phyloP scores from a whole-genome alignment of 1,284 basidiomycete species.

The Naganishia liquefaciens region DNA sequence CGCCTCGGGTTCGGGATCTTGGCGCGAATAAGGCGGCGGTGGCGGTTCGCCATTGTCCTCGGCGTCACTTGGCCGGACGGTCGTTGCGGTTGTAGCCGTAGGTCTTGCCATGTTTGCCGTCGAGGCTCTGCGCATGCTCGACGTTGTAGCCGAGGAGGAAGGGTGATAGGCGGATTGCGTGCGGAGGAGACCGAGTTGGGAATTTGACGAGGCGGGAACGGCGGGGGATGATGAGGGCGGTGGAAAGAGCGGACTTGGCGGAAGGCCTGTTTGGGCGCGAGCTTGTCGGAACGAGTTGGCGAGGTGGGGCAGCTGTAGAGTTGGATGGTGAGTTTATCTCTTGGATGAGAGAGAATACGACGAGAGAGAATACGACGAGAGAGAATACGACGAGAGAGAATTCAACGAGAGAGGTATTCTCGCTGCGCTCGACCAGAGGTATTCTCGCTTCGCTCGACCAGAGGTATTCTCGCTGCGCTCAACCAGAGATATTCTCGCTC shows the following conservation, averaged over 20 bases:
- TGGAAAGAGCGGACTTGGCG: slow-evolving; percentile 31
- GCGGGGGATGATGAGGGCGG: background rate
- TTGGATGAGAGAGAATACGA: too few species aligned
- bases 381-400: too few species aligned
- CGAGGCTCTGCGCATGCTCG: background rate
- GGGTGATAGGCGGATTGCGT: slow-evolving; percentile 20
- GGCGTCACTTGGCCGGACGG: slow-evolving; percentile 2
- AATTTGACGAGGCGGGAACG: background rate
- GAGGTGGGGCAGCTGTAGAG: slow-evolving; percentile 30
- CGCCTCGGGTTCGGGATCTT: slow-evolving; percentile 33
- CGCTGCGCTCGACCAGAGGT: too few species aligned
- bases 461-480: too few species aligned
- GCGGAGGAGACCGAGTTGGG: slow-evolving; percentile 16
- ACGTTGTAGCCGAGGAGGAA: background rate
- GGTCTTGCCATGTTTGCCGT: background rate
- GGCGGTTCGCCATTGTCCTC: slow-evolving; percentile 18
- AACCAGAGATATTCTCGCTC: too few species aligned
- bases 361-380: too few species aligned
- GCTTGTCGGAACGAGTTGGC: slow-evolving; percentile 31
- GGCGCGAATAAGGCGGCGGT: slow-evolving; percentile 32
- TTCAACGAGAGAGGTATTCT: background rate
- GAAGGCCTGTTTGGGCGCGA: slow-evolving; percentile 26
- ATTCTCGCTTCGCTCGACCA: too few species aligned
- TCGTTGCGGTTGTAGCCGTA: background rate
- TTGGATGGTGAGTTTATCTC: too few species aligned